Evolutionary conservation across 805 yeast species (phyloP), one percentile per base, ranked within the genome.

Genomic region (Teunomyces kruisii): DNA sequence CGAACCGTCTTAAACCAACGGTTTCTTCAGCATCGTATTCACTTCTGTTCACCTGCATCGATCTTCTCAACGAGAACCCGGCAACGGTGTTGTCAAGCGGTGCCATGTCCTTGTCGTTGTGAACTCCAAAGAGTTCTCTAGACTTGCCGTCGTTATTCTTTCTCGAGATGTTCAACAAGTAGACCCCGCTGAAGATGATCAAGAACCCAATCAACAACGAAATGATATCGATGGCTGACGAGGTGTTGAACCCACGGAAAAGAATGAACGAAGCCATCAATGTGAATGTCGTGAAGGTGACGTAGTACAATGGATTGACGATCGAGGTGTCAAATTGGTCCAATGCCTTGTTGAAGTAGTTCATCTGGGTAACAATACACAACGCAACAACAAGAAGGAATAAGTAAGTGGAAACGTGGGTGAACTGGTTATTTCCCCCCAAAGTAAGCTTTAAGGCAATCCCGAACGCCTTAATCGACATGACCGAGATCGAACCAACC

Each of bases 271-370:
- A 88, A 0, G 97, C 96, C 44, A 79, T 75, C 56, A 89, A 74
- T 0, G 96, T 90, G 41, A 86, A 88, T 0, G 96, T 88, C 31
- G 97, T 89, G 70, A 89, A 90, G 1, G 96, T 83, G 44, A 89
- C 97, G 59, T 90, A 89, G 69, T 89, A 89, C 49, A 89, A 72
- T 27, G 96, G 96, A 64, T 89, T 89, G 45, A 89, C 96, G 54
- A 89, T 87, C 0, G 95, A 86, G 5, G 96, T 89, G 62, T 90
- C 96, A 57, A 89, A 89, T 64, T 88, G 96, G 56, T 91, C 96
- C 59, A 89, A 75, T 0, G 96, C 96, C 71, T 88, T 90, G 75
- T 89, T 89, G 74, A 89, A 88, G 63, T 87, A 89, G 70, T 88
- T 89, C 96, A 89, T 89, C 67, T 89, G 97, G 5, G 96, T 88